These are phyloP conservation scores for Pseudogymnoascus sp. DNA, from an alignment of 2,329 filamentous ascomycete species.

Conservation along the genomic window DNA sequence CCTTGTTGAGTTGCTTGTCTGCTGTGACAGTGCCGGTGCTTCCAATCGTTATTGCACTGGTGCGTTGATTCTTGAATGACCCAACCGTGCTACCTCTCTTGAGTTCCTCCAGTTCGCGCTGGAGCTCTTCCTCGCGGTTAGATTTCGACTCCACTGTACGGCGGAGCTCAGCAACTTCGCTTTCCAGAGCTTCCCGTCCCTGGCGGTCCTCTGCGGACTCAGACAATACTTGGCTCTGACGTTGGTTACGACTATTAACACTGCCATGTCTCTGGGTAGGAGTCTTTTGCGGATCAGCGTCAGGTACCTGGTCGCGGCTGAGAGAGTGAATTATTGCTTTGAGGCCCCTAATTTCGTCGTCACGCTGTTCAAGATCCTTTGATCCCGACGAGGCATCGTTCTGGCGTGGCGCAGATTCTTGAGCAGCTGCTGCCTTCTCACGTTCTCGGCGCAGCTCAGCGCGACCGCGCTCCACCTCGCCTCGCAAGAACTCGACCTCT, in stretches of 20 bases:
- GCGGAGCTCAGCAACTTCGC: constrained; percentile 71
- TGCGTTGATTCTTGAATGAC: constrained; percentile 36
- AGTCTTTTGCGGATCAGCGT: constrained; percentile 27
- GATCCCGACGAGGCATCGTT: constrained; percentile 41
- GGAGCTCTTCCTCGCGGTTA: constrained; percentile 71
- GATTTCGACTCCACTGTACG: constrained; percentile 63
- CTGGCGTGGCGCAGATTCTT: constrained; percentile 35
- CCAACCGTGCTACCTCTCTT: constrained; percentile 36
- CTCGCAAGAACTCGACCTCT: constrained; percentile 89
- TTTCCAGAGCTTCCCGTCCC: constrained; percentile 62
- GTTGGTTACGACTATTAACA: constrained; percentile 12
- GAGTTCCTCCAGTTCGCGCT: constrained; percentile 67
- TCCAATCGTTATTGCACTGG: constrained; percentile 41
- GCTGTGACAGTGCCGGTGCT: constrained; percentile 33
- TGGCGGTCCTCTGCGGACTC: constrained; percentile 47
- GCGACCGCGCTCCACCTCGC: constrained; percentile 85
- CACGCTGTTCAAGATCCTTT: constrained; percentile 83
- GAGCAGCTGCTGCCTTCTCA: constrained; percentile 62
- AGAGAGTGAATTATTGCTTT: constrained; percentile 97
- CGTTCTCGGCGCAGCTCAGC: constrained; percentile 81
- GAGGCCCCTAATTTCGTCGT: constrained; percentile 92
- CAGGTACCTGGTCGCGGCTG: constrained; percentile 58
- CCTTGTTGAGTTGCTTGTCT: constrained; percentile 34
- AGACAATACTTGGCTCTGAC: constrained; percentile 38
- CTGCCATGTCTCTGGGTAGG: constrained; percentile 23